Conservation (phyloP, 768 basidiomycete genomes). For the Mycena leptocephala region DNA sequence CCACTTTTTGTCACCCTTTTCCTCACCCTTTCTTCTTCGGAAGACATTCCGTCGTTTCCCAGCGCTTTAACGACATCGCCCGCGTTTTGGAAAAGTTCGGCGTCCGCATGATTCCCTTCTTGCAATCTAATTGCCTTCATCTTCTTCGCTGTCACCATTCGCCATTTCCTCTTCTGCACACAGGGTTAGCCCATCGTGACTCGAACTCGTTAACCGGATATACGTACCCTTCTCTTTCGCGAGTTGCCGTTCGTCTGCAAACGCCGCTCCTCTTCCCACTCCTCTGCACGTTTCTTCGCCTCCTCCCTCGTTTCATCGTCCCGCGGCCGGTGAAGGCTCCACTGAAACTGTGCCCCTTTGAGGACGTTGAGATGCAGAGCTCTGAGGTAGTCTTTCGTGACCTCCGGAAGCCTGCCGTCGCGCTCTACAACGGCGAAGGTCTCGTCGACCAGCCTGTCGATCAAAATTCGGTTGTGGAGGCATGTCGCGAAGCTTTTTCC, state of each 20-base stretch:
- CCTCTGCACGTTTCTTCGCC: not conserved
- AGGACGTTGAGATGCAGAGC: not conserved
- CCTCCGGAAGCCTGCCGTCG: not conserved
- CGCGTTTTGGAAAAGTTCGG: too few species aligned
- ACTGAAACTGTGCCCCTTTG: not conserved
- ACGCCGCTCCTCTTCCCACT: too few species aligned
- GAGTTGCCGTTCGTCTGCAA: too few species aligned
- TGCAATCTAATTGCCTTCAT: too few species aligned
- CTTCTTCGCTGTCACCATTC: too few species aligned
- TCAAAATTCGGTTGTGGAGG: not conserved
- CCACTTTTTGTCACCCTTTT: not conserved
- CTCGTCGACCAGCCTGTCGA: not conserved
- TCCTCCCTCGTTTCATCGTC: not conserved
- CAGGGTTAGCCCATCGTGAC: too few species aligned
- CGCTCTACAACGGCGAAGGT: not conserved
- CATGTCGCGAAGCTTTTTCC: not conserved
- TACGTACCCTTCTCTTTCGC: too few species aligned
- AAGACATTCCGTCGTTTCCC: too few species aligned
- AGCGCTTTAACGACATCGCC: too few species aligned
- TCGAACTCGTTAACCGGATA: too few species aligned
- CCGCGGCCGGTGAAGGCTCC: not conserved
- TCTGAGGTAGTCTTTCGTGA: not conserved
- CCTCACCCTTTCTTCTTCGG: not conserved
- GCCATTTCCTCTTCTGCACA: too few species aligned
- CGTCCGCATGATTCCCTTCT: too few species aligned